Base-by-base conservation (phyloP, 129 eudicot genomes). In the Erigeron canadensis region DNA sequence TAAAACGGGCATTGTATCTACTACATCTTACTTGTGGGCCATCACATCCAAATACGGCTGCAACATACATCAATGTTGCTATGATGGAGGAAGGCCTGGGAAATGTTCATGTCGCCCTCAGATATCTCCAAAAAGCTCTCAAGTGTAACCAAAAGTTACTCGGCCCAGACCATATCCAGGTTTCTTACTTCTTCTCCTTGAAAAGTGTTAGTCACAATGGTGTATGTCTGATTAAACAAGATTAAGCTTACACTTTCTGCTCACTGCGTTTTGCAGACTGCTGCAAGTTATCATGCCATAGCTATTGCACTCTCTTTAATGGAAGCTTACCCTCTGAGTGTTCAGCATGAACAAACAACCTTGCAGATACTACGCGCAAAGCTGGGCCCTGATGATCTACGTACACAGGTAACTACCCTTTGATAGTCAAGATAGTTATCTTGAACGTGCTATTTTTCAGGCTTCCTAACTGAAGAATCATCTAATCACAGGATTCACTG, bases 31-130 rank as follows among this genome's bases (percentile, higher is more conserved):
- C 99, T 8, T 94, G 99, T 75, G 99, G 99, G 55, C 96, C 97
- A 70, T 94, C 99, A 68, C 99, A 94, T 90, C 99, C 99, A 68
- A 94, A 94, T 75, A 94, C 99, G 53, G 99, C 99, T 84, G 99
- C 99, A 17, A 94, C 99, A 71, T 94, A 94, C 81, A 94, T 94
- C 73, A 94, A 94, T 75, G 96, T 94, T 70, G 99, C 99, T 74
- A 94, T 94, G 99, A 94, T 94, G 99, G 99, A 94, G 87, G 99
- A 94, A 84, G 99, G 99, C 67, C 88, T 95, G 21, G 99, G 99
- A 70, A 95, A 90, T 65, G 99, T 95, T 65, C 99, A 95, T 67
- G 93, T 95, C 39, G 99, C 99, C 59, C 99, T 95, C 69, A 79
- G 99, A 88, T 95, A 95, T 83, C 95, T 90, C 22, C 97, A 95